These are phyloP conservation scores for Aciculosporium take DNA, from an alignment of 2,329 filamentous ascomycete genomes.

Conservation along the genomic window DNA sequence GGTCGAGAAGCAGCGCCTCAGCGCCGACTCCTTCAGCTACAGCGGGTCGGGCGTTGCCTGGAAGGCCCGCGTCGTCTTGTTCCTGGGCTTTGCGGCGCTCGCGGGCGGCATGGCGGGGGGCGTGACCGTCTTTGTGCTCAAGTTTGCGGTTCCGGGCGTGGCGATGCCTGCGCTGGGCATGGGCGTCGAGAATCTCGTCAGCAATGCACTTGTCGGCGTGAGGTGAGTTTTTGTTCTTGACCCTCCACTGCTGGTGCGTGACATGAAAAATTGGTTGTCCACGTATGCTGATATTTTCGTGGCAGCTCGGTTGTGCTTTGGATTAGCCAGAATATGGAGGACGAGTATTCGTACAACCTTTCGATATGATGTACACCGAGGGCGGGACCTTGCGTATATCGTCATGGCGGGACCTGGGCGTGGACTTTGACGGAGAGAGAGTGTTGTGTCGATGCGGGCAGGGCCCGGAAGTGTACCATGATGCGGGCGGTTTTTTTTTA, in stretches of 20 bases:
- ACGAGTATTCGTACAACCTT: conserved; percentile 56
- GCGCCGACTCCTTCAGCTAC: conserved; percentile 49
- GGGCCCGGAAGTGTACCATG: background rate
- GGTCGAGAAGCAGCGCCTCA: conserved; percentile 51
- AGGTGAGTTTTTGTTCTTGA: conserved; percentile 27
- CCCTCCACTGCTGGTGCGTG: too few species aligned
- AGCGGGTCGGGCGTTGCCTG: conserved; percentile 49
- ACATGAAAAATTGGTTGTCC: too few species aligned
- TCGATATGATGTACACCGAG: conserved; percentile 24
- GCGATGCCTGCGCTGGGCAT: conserved; percentile 47
- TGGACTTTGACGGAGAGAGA: background rate
- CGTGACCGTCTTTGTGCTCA: conserved; percentile 53
- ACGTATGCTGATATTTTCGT: conserved; percentile 8
- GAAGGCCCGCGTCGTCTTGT: conserved; percentile 55
- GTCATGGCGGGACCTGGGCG: background rate
- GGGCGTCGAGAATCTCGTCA: conserved; percentile 52
- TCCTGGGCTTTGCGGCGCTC: conserved; percentile 50
- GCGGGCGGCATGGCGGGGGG: conserved; percentile 56
- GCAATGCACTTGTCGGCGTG: conserved; percentile 47
- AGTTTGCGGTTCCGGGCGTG: conserved; percentile 44
- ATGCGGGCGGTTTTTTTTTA: background rate
- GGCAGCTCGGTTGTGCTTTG: conserved; percentile 48
- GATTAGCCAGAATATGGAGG: conserved; percentile 60
- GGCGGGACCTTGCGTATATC: background rate
- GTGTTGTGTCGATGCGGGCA: background rate